Conservation (phyloP, 129 eudicot genomes). For the Helianthus annuus region DNA sequence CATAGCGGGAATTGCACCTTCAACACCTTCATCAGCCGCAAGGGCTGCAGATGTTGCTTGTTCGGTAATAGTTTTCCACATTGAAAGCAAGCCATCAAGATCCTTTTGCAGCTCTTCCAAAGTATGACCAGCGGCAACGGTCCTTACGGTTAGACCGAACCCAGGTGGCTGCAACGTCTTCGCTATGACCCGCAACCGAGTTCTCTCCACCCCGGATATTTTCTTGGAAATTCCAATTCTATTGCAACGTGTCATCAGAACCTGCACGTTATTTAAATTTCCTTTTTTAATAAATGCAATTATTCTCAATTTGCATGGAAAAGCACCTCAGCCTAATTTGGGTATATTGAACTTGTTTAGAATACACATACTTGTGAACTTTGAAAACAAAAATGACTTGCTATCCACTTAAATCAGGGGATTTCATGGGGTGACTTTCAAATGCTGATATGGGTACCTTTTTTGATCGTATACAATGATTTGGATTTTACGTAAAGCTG, state of each 20-base stretch:
- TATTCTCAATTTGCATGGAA: neutral
- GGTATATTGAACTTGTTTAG: neutral
- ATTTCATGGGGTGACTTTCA: neutral
- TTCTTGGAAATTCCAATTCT: conserved; percentile 83
- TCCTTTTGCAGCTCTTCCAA: conserved; percentile 87
- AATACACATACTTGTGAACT: neutral
- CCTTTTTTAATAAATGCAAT: neutral
- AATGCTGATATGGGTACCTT: neutral
- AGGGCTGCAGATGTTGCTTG: conserved; percentile 96
- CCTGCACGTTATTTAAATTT: conserved; percentile 40
- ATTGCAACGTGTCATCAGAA: conserved; percentile 62
- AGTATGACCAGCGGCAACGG: conserved; percentile 89
- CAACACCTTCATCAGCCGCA: conserved; percentile 98
- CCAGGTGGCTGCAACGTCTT: conserved; percentile 86
- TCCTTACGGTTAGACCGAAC: conserved; percentile 80
- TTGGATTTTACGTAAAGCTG: neutral
- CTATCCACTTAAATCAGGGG: neutral
- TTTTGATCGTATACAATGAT: neutral
- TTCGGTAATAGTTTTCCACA: conserved; percentile 86
- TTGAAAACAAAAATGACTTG: neutral
- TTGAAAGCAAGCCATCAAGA: conserved; percentile 81
- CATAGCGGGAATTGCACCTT: conserved; percentile 89
- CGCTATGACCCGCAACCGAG: conserved; percentile 77
- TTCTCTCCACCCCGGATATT: conserved; percentile 80
- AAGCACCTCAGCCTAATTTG: neutral